A percentile compares a stretch with the other conserved stretches of the same genome.
Conservation (phyloP, 345 rosid genomes). For the Mangifera indica region DNA sequence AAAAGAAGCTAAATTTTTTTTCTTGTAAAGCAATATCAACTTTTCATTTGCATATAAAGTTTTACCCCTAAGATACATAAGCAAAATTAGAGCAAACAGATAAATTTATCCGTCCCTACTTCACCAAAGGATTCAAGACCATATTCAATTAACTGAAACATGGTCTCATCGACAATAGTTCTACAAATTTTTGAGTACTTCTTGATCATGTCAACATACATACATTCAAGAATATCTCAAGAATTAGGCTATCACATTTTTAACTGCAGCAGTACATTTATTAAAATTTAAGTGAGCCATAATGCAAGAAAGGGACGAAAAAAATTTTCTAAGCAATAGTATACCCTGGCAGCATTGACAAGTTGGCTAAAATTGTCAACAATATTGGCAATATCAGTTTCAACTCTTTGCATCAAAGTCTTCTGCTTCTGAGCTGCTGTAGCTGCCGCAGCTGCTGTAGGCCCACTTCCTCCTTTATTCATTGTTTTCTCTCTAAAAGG, state of each 20-base stretch:
- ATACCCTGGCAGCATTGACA: conserved; percentile 74
- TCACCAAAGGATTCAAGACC: not conserved
- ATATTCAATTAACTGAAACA: not conserved
- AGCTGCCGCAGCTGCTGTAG: no score
- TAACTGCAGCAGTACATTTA: no score
- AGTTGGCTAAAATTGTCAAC: no score
- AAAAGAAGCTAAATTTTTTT: not conserved
- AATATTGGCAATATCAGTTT: no score
- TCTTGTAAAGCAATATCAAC: not conserved
- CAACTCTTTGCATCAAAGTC: no score
- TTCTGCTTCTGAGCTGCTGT: no score
- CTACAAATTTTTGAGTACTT: not conserved
- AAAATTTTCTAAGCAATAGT: not conserved
- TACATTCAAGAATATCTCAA: not conserved
- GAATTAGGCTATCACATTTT: not conserved
- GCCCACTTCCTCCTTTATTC: no score
- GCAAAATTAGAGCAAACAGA: conserved; percentile 2
- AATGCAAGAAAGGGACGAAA: not conserved
- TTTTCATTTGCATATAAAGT: not conserved
- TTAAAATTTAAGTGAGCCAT: not conserved
- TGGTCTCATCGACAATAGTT: not conserved
- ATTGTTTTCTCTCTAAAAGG: no score
- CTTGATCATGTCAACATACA: no score
- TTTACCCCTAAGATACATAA: not conserved
- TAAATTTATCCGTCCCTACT: not conserved